Evolutionary conservation across 805 yeast genomes (phyloP), one percentile per base, ranked within the genome.

Genomic region (Suhomyces canberraensis): DNA sequence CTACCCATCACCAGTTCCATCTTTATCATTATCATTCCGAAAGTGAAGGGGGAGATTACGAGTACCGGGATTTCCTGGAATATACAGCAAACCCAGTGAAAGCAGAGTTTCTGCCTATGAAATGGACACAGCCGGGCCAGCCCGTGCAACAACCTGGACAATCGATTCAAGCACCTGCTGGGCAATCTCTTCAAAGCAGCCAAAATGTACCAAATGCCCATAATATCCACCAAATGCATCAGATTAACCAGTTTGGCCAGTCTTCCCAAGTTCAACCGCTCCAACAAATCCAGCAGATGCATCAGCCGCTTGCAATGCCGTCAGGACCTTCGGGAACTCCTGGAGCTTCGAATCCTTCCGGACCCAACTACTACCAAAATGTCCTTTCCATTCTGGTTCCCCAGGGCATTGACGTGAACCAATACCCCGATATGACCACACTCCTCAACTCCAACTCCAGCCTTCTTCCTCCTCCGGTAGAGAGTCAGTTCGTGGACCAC

Each of bases 381-480:
- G 15, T 29, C 11, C n/a, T 30, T 13, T 20, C 45, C 18, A 40
- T 45, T 18, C 42, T 37, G 20, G 35, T 45, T 11, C 49, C 49
- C 3, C 37, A 29, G 28, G 39, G 44, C 25, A 42, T 45, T 17
- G 49, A 45, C 24, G 39, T 45, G 14, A 41, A 52, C 35, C 55
- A 51, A 25, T 66, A 57, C 41, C 67, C 69, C 4, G 72, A 65
- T 36, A 47, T 66, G 40, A 66, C 72, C 3, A 56, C 71, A 4
- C 45, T 66, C 49, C 58, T 64, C 19, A 66, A 66, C 40, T 51
- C 67, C 16, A 61, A 64, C 37, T 43, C 56, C 9, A 52, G 50
- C 33, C 50, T 61, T 6, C 52, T 51, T 18, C 54, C 60, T 0
- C 71, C 71, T 6, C 45, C 60, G 41, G 72, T 66, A 16, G 71